Base-by-base conservation (phyloP, 495 filamentous ascomycete species). In the Tuber magnatum region DNA sequence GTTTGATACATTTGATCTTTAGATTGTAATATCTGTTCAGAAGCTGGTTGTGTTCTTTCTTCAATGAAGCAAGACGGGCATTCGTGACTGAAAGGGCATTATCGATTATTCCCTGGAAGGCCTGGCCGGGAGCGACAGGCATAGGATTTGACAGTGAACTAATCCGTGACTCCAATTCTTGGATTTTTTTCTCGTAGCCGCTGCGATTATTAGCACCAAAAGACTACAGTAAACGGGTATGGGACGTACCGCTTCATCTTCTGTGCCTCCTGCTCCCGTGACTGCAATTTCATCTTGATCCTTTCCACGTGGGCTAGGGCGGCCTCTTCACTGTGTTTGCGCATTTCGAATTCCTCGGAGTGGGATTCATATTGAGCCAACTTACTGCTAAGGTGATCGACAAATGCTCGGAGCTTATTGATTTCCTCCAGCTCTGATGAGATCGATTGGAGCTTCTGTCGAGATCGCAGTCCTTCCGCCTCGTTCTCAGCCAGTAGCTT, bases 401-500 rank as follows among this genome's bases (percentile, higher is more conserved):
- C 86, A 70, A 91, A 87, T 2, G 81, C 82, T 69, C 86, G 86
- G 40, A 92, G 80, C 46, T 85, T 85, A 79, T 89, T 87, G 56
- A 92, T 82, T 77, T 91, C 87, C 76, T 88, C 86, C 24, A 90
- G 85, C 71, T 87, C 87, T 70, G 86, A 84, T 75, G 91, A 86
- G 16, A 89, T 82, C 38, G 88, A 85, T 72, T 88, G 85, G 65
- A 91, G 85, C 68, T 86, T 87, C 75, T 92, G 89, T 71, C 88
- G 85, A 48, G 87, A 84, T 65, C 83, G 80, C 68, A 91, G 80
- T 76, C 90, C 88, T 76, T 88, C 87, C 6, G 87, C 85, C 82
- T 93, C 91, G 12, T 85, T 88, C 70, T 88, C 86, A 24, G 88
- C 86, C 1, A 92, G 84, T 6, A 92, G 81, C 65, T 84, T 84